These are phyloP conservation scores for Boletus sp. DNA, from an alignment of 1,284 basidiomycete genomes.

Conservation along the genomic window DNA sequence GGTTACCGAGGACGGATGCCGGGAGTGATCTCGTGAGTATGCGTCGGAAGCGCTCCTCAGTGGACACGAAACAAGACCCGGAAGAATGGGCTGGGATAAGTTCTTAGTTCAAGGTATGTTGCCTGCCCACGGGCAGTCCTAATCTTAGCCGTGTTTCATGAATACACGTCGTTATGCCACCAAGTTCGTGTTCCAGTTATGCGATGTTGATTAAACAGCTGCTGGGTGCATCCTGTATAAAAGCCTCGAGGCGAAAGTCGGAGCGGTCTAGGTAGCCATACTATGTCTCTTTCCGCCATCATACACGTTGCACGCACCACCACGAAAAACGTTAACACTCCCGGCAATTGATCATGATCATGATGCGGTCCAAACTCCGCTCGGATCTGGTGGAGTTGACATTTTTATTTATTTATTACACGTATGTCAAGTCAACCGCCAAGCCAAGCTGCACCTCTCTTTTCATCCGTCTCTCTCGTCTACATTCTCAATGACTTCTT, in stretches of 20 bases:
- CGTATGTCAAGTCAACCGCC: slow-evolving; percentile 5
- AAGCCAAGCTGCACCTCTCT: background rate
- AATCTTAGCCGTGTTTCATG: background rate
- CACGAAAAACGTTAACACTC: background rate
- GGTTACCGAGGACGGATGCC: slow-evolving; percentile 49
- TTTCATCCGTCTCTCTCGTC: background rate
- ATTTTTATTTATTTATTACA: slow-evolving; percentile 14
- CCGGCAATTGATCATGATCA: background rate
- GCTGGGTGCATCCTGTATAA: background rate
- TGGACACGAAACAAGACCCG: slow-evolving; percentile 8
- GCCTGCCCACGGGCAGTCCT: background rate
- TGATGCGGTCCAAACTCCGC: slow-evolving; percentile 31
- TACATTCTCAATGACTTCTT: slow-evolving; percentile 13
- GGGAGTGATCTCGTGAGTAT: slow-evolving; percentile 39
- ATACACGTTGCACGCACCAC: slow-evolving; percentile 12
- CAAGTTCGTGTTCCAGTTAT: background rate
- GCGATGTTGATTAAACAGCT: background rate
- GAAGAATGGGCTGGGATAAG: slow-evolving; percentile 31
- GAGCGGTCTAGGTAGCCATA: background rate
- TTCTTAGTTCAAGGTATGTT: slow-evolving; percentile 10
- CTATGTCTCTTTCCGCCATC: background rate
- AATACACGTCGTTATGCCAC: background rate
- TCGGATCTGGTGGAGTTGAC: background rate
- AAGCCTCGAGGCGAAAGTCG: slow-evolving; percentile 5
- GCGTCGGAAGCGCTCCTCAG: slow-evolving; percentile 11